phyloP scores from a whole-genome alignment of 2,329 filamentous ascomycete species.

The Botryotinia globosa region DNA sequence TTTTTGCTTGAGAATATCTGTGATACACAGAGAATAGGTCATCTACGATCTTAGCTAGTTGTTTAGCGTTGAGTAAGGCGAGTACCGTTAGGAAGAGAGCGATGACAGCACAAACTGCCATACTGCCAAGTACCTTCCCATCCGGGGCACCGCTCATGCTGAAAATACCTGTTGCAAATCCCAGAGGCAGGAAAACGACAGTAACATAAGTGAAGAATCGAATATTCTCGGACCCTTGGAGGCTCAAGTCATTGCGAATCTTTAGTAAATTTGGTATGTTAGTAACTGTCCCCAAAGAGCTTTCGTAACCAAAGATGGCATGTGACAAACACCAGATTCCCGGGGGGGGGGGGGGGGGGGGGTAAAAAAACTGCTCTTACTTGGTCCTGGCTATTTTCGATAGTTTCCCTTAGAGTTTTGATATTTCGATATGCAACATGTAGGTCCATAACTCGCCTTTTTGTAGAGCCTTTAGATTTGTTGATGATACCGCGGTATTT shows the following conservation, averaged over 20 bases:
- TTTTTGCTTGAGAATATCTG: background rate
- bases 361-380: background rate
- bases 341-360: no score
- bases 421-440: background rate
- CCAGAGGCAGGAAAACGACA: background rate
- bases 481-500: background rate
- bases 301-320: background rate
- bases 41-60: background rate
- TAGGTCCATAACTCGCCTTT: background rate
- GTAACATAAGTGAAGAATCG: background rate
- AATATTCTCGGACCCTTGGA: background rate
- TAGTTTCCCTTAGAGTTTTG: background rate
- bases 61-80: background rate
- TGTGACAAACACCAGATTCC: background rate
- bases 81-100: background rate
- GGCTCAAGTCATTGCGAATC: background rate
- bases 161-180: background rate
- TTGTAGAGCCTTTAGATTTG: background rate
- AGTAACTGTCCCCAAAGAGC: background rate
- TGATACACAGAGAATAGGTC: background rate
- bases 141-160: background rate
- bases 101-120: background rate
- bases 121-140: background rate
- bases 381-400: background rate
- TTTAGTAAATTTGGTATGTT: background rate